Percentiles rank a stretch among this genome's conserved stretches.
Conservation (phyloP, 352 stramenopile species). For the Phytophthora cryptogea region DNA sequence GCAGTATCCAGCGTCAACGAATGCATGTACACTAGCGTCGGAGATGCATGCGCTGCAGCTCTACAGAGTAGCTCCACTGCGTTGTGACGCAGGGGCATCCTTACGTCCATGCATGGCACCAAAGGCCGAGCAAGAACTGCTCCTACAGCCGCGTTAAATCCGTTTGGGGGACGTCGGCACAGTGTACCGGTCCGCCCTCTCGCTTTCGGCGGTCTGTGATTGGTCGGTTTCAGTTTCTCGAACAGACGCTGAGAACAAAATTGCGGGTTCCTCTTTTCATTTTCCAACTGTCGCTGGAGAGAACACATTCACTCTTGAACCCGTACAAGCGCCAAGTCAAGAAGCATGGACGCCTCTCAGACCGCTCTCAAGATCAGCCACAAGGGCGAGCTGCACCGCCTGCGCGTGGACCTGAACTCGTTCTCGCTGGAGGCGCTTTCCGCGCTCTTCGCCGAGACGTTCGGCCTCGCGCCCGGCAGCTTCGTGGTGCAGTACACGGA, state of each 20-base stretch:
- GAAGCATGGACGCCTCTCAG: conserved; percentile 51
- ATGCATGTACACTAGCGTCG: no score
- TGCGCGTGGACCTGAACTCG: conserved; percentile 62
- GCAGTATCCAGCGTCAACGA: conserved; percentile 1
- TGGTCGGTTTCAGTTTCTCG: conserved; percentile 8
- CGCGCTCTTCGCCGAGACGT: conserved; percentile 69
- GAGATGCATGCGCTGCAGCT: neutral
- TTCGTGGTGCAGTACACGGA: conserved; percentile 88
- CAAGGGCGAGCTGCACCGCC: conserved; percentile 86
- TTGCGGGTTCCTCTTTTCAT: conserved; percentile 30
- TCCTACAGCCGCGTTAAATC: neutral
- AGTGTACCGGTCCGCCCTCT: conserved; percentile 29
- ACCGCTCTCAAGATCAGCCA: conserved; percentile 80
- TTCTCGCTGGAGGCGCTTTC: conserved; percentile 54
- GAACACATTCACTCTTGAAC: conserved; percentile 7
- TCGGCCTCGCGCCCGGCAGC: conserved; percentile 39
- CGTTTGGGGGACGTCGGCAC: neutral
- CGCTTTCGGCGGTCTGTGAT: conserved; percentile 13
- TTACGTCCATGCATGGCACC: no score
- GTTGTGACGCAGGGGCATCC: neutral
- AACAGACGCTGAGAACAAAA: conserved; percentile 36
- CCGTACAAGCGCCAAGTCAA: conserved; percentile 10
- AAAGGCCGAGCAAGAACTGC: no score
- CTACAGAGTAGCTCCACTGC: neutral
- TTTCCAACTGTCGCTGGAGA: conserved; percentile 31